Evolutionary conservation across 495 filamentous ascomycete genomes (phyloP).

Genomic region (Monascus purpureus): DNA sequence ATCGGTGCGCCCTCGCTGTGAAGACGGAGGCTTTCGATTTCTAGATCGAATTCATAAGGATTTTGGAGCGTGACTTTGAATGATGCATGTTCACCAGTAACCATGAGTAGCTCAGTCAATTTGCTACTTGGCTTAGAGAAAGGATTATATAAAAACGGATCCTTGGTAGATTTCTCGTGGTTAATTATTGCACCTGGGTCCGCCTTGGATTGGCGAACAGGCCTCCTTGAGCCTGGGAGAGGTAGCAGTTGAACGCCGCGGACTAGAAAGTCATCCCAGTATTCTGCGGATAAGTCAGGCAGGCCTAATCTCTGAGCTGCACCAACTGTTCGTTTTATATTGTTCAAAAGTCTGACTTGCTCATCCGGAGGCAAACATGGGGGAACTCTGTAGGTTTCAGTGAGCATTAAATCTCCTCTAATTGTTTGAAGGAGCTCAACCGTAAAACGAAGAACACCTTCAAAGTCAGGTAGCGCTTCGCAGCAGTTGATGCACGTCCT

Average conservation of each 20-base stretch:
- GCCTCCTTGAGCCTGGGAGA: slow-evolving; percentile 35
- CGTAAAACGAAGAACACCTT: slow-evolving; percentile 74
- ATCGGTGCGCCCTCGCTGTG: slow-evolving; percentile 59
- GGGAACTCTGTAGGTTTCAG: slow-evolving; percentile 26
- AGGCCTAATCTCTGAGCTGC: slow-evolving; percentile 62
- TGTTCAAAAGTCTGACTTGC: slow-evolving; percentile 64
- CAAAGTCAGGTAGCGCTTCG: slow-evolving; percentile 85
- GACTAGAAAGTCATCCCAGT: slow-evolving; percentile 93
- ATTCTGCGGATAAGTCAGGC: slow-evolving; percentile 56
- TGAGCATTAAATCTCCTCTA: slow-evolving; percentile 59
- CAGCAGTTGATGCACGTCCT: slow-evolving; percentile 77
- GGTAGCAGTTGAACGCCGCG: slow-evolving; percentile 60
- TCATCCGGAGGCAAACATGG: slow-evolving; percentile 66
- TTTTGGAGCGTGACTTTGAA: slow-evolving; percentile 84
- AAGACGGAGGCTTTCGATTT: slow-evolving; percentile 69
- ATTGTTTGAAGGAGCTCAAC: slow-evolving; percentile 69
- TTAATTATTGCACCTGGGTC: slow-evolving; percentile 50
- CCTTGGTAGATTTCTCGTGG: slow-evolving; percentile 40
- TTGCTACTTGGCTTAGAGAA: slow-evolving; percentile 56
- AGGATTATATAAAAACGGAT: slow-evolving; percentile 88
- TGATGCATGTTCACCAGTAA: slow-evolving; percentile 59
- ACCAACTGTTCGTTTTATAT: slow-evolving; percentile 69
- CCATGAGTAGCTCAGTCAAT: slow-evolving; percentile 49
- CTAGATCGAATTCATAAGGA: slow-evolving; percentile 81
- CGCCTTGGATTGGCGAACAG: slow-evolving; percentile 55